Conservation (phyloP, 2,329 filamentous ascomycete genomes). For the Xylariaceae sp. region DNA sequence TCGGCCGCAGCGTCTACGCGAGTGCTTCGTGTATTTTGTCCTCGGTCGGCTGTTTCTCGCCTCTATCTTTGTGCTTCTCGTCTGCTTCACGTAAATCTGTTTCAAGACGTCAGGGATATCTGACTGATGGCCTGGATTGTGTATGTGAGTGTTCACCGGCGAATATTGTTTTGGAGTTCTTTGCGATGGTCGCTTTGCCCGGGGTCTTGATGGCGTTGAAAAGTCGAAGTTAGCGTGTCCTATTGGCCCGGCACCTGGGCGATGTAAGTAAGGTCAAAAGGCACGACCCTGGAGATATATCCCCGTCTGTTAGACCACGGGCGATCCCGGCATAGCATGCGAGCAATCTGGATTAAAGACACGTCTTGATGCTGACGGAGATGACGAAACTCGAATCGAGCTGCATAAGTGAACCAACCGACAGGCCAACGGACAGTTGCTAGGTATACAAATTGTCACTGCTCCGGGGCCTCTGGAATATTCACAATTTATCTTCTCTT, state of each 20-base stretch:
- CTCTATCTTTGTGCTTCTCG: conserved; percentile 62
- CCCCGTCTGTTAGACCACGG: conserved; percentile 40
- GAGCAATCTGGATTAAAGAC: conserved; percentile 22
- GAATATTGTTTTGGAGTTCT: conserved; percentile 59
- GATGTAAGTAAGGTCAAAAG: conserved; percentile 58
- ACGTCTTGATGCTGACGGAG: conserved; percentile 25
- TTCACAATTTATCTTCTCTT: too few relatives aligned
- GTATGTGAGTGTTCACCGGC: conserved; percentile 58
- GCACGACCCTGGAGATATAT: conserved; percentile 39
- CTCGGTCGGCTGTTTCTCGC: conserved; percentile 58
- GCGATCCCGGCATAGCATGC: conserved; percentile 38
- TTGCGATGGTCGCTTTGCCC: conserved; percentile 57
- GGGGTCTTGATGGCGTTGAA: conserved; percentile 68
- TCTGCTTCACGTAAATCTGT: conserved; percentile 55
- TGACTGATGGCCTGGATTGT: conserved; percentile 34
- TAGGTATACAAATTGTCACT: too few relatives aligned
- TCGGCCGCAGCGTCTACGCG: too few relatives aligned
- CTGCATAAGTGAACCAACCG: background rate
- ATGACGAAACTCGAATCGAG: conserved; percentile 38
- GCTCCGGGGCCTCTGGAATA: too few relatives aligned
- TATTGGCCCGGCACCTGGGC: conserved; percentile 66
- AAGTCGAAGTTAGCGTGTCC: conserved; percentile 53
- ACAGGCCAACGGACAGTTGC: background rate
- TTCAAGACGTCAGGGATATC: too few relatives aligned
- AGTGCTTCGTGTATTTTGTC: conserved; percentile 57